Evolutionary conservation across 75 land plant species (phyloP).

Genomic region (Pinus taeda): DNA sequence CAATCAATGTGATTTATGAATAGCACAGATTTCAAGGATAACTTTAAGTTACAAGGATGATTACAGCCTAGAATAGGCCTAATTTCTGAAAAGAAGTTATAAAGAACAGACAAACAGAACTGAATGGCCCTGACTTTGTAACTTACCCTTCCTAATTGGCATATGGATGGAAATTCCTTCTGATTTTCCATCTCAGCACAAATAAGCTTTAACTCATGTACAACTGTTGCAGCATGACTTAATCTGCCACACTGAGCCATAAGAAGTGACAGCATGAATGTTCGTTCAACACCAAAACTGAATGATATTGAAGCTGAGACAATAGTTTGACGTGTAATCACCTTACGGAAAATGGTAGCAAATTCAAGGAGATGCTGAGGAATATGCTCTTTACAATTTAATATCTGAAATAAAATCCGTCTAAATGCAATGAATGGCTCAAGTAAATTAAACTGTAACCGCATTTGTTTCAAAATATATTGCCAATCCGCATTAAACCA

Average conservation of each 20-base stretch:
- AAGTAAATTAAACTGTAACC: conserved; percentile 60
- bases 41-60: neutral
- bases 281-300: neutral
- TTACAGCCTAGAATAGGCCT: neutral
- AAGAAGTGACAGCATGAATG: neutral
- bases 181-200: conserved; percentile 23
- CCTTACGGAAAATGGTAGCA: conserved; percentile 25
- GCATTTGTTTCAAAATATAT: conserved; percentile 51
- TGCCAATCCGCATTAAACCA: conserved; percentile 61
- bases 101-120: neutral
- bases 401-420: conserved; percentile 60
- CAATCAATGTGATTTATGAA: neutral
- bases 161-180: conserved; percentile 6
- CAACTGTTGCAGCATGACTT: no score
- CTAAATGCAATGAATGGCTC: conserved; percentile 83
- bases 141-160: conserved; percentile 60
- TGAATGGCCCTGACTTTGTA: neutral
- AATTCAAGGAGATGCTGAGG: neutral
- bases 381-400: conserved; percentile 41
- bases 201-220: conserved; percentile 43
- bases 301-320: neutral
- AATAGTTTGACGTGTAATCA: conserved; percentile 12
- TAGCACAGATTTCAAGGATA: neutral
- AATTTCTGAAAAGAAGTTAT: neutral
- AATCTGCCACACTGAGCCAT: neutral